Base-by-base conservation (phyloP, 768 basidiomycete genomes). In the Postia placenta region DNA sequence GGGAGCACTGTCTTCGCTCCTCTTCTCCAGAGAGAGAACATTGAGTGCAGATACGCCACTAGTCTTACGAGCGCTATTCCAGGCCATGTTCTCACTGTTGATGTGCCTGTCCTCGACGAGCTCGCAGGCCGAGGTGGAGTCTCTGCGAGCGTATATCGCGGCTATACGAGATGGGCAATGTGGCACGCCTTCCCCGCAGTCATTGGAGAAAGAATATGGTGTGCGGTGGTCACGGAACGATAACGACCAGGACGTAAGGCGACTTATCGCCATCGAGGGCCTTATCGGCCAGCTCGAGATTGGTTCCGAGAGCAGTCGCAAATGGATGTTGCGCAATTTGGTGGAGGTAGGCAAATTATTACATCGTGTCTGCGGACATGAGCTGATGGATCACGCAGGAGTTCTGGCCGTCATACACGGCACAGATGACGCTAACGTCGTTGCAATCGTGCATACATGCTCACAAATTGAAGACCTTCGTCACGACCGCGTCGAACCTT, bases 131-230 rank as follows among this genome's bases (percentile, higher is more conserved):
- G 78, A 78, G 45, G 54, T 61, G 9, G 55, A 56, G 20, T 53
- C 72, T 2, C 47, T 77, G 3, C 64, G 67, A 35, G 74, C 75
- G 3, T 62, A 78, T 12, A 69, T 83, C 23, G 53, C 60, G 1
- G 67, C 74, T 23, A 64, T 81, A n/a, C 58, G 69, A 27, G 61
- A 63, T 19, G 79, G 78, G 1, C 68, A 67, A 37, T 72, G 75
- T 48, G 79, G 77, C 7, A 69, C 74, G 35, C 64, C 85, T 3
- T 74, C 78, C 15, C 58, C 67, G 24, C 61, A 66, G 4, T 61
- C 69, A 5, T 54, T 83, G 2, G 73, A 79, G 57, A 74, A 76
- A 47, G 74, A 76, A 44, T 84, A 80, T 56, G 75, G 64, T 3
- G 70, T 51, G 60, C 62, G 37, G 50, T 63, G 54, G 56, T 62